These are phyloP conservation scores for thale cress (Arabidopsis thaliana) DNA, from an alignment of 345 rosid species.

Conservation along the genomic window TAIR10.1 NC_003070.9:26198001-26198500, in stretches of 20 bases:
- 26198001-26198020: not conserved
- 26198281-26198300: constrained; percentile 24
- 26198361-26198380: not conserved
- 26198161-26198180: constrained; percentile 4
- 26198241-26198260: constrained; percentile 14
- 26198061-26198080: not conserved
- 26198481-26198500: constrained; percentile 15
- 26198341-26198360: not conserved
- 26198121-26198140: not conserved
- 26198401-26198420: constrained; percentile 1
- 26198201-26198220: constrained; percentile 8
- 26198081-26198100: not conserved
- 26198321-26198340: too few relatives aligned
- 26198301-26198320: not conserved
- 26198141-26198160: constrained; percentile 25
- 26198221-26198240: constrained; percentile 19
- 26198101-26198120: not conserved
- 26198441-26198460: not conserved
- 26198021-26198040: not conserved
- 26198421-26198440: constrained; percentile 19
- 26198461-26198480: not conserved
- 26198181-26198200: constrained; percentile 32
- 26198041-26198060: not conserved
- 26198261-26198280: not conserved
- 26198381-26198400: not conserved